Evolutionary conservation across 2,329 filamentous ascomycete genomes (phyloP).

Genomic region (Epichloe amarillans): DNA sequence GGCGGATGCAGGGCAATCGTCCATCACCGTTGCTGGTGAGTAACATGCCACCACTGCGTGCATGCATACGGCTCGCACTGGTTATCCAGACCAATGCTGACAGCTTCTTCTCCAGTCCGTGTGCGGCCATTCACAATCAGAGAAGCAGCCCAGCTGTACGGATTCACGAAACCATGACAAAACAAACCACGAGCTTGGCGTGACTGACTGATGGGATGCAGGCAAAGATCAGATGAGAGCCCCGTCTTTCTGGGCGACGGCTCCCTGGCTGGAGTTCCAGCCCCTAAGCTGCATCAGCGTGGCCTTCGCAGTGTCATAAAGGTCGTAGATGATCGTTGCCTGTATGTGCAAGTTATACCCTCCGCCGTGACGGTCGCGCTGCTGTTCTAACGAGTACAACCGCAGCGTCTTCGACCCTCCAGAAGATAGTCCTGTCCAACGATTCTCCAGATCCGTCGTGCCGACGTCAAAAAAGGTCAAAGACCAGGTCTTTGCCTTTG

Average conservation of each 20-base stretch:
- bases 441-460: slow-evolving; percentile 70
- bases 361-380: neutral
- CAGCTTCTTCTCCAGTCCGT: slow-evolving; percentile 35
- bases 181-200: neutral
- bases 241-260: slow-evolving; percentile 93
- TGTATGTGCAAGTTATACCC: slow-evolving; percentile 49
- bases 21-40: slow-evolving; percentile 45
- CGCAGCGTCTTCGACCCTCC: slow-evolving; percentile 88
- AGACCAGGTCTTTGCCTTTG: slow-evolving; percentile 95
- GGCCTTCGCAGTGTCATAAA: slow-evolving; percentile 89
- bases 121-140: slow-evolving; percentile 68
- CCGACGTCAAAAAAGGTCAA: slow-evolving; percentile 87
- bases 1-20: slow-evolving; percentile 28
- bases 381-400: neutral
- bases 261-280: slow-evolving; percentile 74
- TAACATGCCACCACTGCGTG: neutral
- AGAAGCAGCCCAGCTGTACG: slow-evolving; percentile 82
- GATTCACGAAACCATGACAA: neutral
- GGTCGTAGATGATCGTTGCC: slow-evolving; percentile 86
- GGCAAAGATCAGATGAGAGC: slow-evolving; percentile 62
- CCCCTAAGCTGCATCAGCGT: slow-evolving; percentile 73
- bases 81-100: slow-evolving; percentile 12
- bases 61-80: neutral
- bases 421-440: slow-evolving; percentile 83
- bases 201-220: slow-evolving; percentile 14